These are phyloP conservation scores for Guyanaporus albipodus DNA, from an alignment of 768 basidiomycete species.

Conservation along the genomic window DNA sequence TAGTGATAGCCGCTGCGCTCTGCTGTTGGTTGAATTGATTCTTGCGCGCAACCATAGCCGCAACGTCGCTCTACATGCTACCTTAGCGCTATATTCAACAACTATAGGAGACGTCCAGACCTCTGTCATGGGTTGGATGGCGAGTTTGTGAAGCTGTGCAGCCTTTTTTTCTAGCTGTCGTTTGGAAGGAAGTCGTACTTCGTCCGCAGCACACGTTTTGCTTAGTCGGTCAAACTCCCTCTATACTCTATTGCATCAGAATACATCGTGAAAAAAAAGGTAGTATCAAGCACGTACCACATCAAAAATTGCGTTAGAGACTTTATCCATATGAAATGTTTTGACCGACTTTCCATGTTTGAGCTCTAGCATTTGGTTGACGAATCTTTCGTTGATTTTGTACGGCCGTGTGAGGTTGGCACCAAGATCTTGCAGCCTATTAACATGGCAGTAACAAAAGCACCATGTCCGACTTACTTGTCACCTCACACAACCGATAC, in stretches of 20 bases:
- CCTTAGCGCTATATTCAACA: conserved; percentile 8
- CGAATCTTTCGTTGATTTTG: conserved; percentile 58
- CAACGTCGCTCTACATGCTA: conserved; percentile 66
- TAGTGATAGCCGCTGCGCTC: conserved; percentile 33
- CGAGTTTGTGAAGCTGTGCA: conserved; percentile 55
- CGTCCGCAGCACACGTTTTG: conserved; percentile 43
- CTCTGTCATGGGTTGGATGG: conserved; percentile 71
- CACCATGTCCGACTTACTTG: conserved; percentile 47
- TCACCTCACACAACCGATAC: conserved; percentile 82
- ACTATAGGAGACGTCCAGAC: conserved; percentile 37
- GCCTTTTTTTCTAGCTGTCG: conserved; percentile 62
- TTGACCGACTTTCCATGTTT: conserved; percentile 68
- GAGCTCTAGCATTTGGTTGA: conserved; percentile 68
- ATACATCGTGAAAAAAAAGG: neutral
- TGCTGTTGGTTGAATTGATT: conserved; percentile 37
- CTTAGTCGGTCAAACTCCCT: conserved; percentile 68
- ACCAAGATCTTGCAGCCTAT: conserved; percentile 43
- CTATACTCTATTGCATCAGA: conserved; percentile 36
- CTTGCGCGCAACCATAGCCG: conserved; percentile 73
- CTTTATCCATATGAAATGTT: conserved; percentile 74
- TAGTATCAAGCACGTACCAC: conserved; percentile 49
- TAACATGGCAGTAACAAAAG: neutral
- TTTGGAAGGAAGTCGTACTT: conserved; percentile 64
- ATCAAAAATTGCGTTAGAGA: conserved; percentile 70
- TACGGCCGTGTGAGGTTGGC: conserved; percentile 60